Evolutionary conservation across 257 asterid genomes (phyloP).

Genomic region (Nicotiana undulata): DNA sequence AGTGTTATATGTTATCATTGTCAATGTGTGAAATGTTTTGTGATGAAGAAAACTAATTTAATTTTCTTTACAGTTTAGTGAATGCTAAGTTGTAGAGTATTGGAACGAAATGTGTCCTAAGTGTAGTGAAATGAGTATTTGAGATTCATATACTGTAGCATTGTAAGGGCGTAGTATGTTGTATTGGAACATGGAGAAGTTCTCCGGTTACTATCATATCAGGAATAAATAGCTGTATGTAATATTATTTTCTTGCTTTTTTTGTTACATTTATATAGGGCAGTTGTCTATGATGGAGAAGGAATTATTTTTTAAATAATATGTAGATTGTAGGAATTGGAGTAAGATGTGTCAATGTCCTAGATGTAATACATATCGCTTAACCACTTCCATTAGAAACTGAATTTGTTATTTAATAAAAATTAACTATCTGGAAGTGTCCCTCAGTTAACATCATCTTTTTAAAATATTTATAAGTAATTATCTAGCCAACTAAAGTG

Average conservation of each 20-base stretch:
- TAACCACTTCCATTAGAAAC: neutral
- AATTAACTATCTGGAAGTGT: neutral
- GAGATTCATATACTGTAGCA: neutral
- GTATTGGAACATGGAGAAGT: neutral
- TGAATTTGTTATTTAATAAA: neutral
- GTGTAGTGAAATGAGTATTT: neutral
- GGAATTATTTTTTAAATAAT: neutral
- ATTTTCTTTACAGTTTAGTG: neutral
- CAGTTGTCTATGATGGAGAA: neutral
- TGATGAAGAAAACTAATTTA: neutral
- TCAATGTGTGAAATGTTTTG: neutral
- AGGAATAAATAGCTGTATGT: neutral
- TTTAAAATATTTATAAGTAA: neutral
- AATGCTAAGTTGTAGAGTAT: neutral
- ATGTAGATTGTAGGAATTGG: neutral
- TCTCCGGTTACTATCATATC: neutral
- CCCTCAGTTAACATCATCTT: neutral
- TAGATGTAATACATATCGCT: neutral
- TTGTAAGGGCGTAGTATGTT: neutral
- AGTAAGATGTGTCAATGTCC: neutral
- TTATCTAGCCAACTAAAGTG: neutral
- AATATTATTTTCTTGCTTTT: neutral
- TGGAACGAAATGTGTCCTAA: neutral
- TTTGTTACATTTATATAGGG: neutral
- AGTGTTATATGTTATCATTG: neutral